These are phyloP conservation scores for Pythium utonaiense DNA, from an alignment of 352 stramenopile species.

Conservation along the genomic window DNA sequence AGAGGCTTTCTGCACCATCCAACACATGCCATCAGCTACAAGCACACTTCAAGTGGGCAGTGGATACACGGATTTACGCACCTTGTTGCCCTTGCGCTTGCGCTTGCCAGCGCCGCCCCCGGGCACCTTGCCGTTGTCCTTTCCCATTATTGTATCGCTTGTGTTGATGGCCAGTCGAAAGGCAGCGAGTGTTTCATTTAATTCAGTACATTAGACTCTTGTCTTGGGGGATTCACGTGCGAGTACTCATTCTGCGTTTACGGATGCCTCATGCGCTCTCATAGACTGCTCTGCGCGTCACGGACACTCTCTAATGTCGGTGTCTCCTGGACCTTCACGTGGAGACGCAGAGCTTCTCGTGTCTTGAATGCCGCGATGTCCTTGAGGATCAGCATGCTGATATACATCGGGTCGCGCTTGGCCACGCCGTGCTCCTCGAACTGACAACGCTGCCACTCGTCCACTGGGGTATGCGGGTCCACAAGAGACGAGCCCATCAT, in stretches of 20 bases:
- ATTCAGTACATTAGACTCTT: not conserved
- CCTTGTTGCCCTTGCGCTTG: conserved; percentile 18
- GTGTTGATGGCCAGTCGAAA: not conserved
- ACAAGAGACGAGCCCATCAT: conserved; percentile 37
- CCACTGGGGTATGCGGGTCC: conserved; percentile 28
- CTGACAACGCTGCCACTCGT: conserved; percentile 39
- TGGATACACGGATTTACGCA: not conserved
- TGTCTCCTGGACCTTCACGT: conserved; percentile 24
- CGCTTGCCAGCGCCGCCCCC: conserved; percentile 16
- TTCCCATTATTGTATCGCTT: conserved; percentile 14
- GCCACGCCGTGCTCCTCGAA: conserved; percentile 33
- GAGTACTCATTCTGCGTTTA: too few relatives aligned
- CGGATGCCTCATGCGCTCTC: not conserved
- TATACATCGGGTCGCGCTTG: conserved; percentile 51
- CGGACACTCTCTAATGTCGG: conserved; percentile 19
- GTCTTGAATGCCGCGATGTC: conserved; percentile 31
- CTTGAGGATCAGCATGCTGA: conserved; percentile 40
- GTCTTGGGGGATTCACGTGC: too few relatives aligned
- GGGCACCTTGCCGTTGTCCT: conserved; percentile 3
- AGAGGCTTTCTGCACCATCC: conserved; percentile 22
- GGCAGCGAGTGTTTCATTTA: not conserved
- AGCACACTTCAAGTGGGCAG: not conserved
- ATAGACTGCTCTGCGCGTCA: conserved; percentile 16
- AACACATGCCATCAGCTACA: not conserved
- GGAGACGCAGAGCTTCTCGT: conserved; percentile 18